Conservation (phyloP, 2,329 filamentous ascomycete species). For the Hypoxylon sp. region DNA sequence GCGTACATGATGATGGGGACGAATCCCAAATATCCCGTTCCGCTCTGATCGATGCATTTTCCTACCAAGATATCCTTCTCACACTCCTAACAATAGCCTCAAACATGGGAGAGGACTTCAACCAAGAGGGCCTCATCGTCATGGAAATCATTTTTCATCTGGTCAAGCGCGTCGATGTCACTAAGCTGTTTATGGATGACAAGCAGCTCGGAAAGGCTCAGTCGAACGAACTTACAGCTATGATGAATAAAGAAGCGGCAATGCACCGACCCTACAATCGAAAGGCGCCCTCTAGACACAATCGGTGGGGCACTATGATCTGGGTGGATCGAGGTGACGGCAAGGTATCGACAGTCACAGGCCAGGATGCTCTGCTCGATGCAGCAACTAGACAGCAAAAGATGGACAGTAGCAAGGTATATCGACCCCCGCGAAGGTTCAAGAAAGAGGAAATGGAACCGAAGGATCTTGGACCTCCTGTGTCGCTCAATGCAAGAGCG, state of each 20-base stretch:
- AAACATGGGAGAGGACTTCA: constrained; percentile 94
- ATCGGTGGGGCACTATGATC: constrained; percentile 95
- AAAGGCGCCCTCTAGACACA: constrained; percentile 87
- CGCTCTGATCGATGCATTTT: constrained; percentile 87
- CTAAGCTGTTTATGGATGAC: constrained; percentile 88
- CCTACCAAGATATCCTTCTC: constrained; percentile 90
- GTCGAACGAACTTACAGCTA: constrained; percentile 77
- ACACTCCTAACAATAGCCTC: constrained; percentile 88
- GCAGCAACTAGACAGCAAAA: constrained; percentile 81
- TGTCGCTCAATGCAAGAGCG: constrained; percentile 78
- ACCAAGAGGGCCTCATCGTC: constrained; percentile 86
- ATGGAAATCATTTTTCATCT: constrained; percentile 94
- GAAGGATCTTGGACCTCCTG: constrained; percentile 81
- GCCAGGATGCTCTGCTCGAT: constrained; percentile 85
- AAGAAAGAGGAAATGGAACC: constrained; percentile 73
- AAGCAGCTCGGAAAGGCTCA: constrained; percentile 76
- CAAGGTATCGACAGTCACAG: constrained; percentile 87
- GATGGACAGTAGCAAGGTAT: constrained; percentile 92
- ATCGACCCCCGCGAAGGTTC: constrained; percentile 80
- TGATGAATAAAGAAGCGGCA: constrained; percentile 86
- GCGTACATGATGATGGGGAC: constrained; percentile 84
- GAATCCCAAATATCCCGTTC: constrained; percentile 91
- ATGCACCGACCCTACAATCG: constrained; percentile 83
- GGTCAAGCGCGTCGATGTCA: constrained; percentile 87
- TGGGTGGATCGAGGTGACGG: constrained; percentile 92